Base-by-base conservation (phyloP, 345 rosid genomes). In the Moricandia moricandioides region DNA sequence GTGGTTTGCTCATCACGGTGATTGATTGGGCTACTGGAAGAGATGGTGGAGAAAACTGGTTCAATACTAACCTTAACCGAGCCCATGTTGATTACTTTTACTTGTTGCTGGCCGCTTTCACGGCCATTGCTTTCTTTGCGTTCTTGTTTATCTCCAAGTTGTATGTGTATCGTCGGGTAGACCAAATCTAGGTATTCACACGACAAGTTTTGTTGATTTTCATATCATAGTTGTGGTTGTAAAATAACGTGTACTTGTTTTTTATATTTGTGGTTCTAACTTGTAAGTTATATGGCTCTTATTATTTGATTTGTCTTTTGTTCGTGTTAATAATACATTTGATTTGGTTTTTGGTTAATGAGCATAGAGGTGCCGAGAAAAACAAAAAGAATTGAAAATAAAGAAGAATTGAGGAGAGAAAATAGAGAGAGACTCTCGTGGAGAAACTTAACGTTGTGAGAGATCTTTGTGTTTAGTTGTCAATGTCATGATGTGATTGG, bases 31-130 rank as follows among this genome's bases (percentile, higher is more conserved):
- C 77, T 14, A 91, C 79, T 2, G 62, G 80, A 12, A 76, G 71
- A 62, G 18, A 30, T 1, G 86, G 33, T 0, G 84, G 87, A 0
- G 71, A 76, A 4, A 78, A 67, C 65, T 94, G 97, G 96, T 82
- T 94, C n/a, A 88, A 82, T 0, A 76, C 86, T 75, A 90, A 94
- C 80, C 61, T 91, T 4, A 94, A 94, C 76, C 65, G 78, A 5
- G 85, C 95, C 2, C 87, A 86, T 34, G 82, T 91, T 17, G 61
- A 94, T 70, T 69, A 78, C 66, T 94, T 86, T 62, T 91, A 90
- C 37, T 87, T 87, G 97, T 75, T 88, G 34, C 57, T 94, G 43
- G 96, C 93, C 0, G 91, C 86, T 54, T 43, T 86, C 62, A 88
- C 84, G 7, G 30, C 58, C 34, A 9, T 81, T 24, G 84, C 63